A percentile compares a stretch with the other conserved stretches of the same genome.
Conservation (phyloP, 495 filamentous ascomycete genomes). For the Clohesyomyces aquaticus region DNA sequence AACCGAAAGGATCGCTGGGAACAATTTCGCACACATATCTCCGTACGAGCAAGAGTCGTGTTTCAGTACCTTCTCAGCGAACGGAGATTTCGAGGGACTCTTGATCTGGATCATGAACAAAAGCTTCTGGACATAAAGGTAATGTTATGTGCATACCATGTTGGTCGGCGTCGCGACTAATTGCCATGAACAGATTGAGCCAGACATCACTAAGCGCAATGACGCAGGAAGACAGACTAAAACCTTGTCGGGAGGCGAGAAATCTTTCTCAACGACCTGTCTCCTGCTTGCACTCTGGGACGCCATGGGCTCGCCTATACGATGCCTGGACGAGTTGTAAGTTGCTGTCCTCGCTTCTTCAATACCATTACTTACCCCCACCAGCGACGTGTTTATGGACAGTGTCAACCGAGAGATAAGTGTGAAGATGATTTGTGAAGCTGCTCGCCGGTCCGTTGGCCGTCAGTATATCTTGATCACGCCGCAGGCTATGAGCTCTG, state of each 20-base stretch:
- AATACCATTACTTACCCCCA: neutral
- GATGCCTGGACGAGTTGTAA: conserved; percentile 94
- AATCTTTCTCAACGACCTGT: conserved; percentile 96
- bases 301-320: conserved; percentile 92
- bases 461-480: conserved; percentile 97
- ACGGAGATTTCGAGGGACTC: conserved; percentile 80
- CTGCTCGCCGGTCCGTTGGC: conserved; percentile 80
- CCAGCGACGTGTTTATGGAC: conserved; percentile 97
- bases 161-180: conserved; percentile 13
- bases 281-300: conserved; percentile 93
- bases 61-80: conserved; percentile 89
- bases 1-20: conserved; percentile 76
- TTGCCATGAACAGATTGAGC: conserved; percentile 61
- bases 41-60: conserved; percentile 76
- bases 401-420: conserved; percentile 91
- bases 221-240: conserved; percentile 77
- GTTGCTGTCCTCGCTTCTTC: conserved; percentile 30
- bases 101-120: conserved; percentile 73
- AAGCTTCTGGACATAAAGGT: conserved; percentile 79
- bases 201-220: conserved; percentile 71
- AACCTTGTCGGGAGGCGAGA: conserved; percentile 93
- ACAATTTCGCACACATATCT: conserved; percentile 80
- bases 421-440: conserved; percentile 89
- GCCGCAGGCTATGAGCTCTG: conserved; percentile 80
- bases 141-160: conserved; percentile 19